Base-by-base conservation (phyloP, 495 filamentous ascomycete species). In the Immersiella caudata region DNA sequence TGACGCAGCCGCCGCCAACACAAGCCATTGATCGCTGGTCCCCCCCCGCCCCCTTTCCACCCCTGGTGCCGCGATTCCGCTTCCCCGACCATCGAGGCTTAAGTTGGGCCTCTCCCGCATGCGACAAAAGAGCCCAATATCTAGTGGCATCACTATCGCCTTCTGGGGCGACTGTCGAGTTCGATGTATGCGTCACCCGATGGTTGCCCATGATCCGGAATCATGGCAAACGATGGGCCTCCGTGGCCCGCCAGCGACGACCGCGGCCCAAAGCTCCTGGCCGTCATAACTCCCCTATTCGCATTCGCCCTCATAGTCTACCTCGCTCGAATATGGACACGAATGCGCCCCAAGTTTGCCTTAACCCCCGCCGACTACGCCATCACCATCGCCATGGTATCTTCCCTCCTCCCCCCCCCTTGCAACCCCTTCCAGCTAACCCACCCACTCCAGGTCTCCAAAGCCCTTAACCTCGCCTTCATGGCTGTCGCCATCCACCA, bases 361-460 rank as follows among this genome's bases (percentile, higher is more conserved):
- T 25, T 63, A 1, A 63, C 61, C 20, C n/a, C 49, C 26, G 46
- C 61, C 1, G 61, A 63, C 49, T 63, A 63, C 61, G 33, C 49
- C 6, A 63, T 63, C 27, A 63, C 26, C 61, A 5, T 52, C 24
- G 40, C 61, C 20, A 27, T 63, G 25, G 61, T 63, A 54, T 36
- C 14, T 18, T n/a, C 46, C 6, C 20, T 50, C 22, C 20, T 22
- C 26, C 49, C 22, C 9, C 18, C 8, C 20, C 20, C 14, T 49
- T 21, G 25, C 1, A 33, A 27, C 61, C 14, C 2, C 16, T 36
- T 9, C 33, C 11, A 18, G 20, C 11, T 21, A 51, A 6, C 2
- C 6, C 26, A 40, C 36, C 50, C 24, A 20, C 18, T 21, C 16
- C 27, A 65, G 62, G 18, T 57, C 18, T 49, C 62, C 56, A 35